Base-by-base conservation (phyloP, 345 rosid genomes). In the Hibiscus trionum region DNA sequence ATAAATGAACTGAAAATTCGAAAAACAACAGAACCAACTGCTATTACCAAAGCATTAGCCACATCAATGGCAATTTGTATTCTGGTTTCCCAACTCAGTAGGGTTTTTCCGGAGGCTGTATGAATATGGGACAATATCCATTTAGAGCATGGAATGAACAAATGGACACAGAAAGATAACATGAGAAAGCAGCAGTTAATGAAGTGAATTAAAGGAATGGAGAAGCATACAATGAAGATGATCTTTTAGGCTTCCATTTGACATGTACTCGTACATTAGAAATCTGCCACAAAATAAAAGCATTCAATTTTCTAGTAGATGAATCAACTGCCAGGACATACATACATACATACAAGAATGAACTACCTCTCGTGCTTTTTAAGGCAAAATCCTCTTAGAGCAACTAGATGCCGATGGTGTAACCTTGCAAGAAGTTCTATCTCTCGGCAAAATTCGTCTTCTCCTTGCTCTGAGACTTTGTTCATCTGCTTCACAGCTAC, bases 401-500 rank as follows among this genome's bases (percentile, higher is more conserved):
- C 78, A 73, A 91, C 96, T 35, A 94, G 88, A 82, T 94, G 96
- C 33, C 95, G 96, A 74, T 94, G 98, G 81, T 94, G 97, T 73
- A 94, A 84, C 80, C 90, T 87, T 33, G 96, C 93, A 44, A 94
- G 93, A 77, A 94, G 97, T 84, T 94, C 96, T 61, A 94, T 90
- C 85, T 94, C 98, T 80, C 87, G 82, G 80, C 93, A 90, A 83
- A 94, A 91, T 11, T 94, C 98, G 66, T 77, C 85, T 62, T 91
- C 96, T n/a, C 82, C 93, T 80, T 91, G 96, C 81, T 86, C 88
- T 21, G 90, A 90, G 61, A 82, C 79, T 72, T 76, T 90, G 84
- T 91, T 73, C 98, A 88, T 90, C 74, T 75, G 80, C 81, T 94
- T 94, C 70, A 90, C 96, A 12, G 97, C 97, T 26, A 79, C 79